Conservation (phyloP, 306 rosid species). For the Bauhinia variegata region DNA sequence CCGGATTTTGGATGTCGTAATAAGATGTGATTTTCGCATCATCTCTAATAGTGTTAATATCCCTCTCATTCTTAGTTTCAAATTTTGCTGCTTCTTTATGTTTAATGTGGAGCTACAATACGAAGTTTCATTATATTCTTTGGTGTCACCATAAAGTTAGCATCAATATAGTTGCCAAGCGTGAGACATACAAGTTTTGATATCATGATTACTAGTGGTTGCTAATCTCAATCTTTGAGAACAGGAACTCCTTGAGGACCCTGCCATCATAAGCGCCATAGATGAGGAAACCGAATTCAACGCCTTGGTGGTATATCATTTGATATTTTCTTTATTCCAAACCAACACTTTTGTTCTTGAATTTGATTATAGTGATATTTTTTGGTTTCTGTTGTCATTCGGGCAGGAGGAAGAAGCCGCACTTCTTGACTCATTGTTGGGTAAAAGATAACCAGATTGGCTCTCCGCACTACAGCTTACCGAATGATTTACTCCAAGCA, state of each 20-base stretch:
- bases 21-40: conserved; percentile 8
- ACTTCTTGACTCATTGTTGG: conserved; percentile 76
- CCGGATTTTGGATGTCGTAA: conserved; percentile 9
- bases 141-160: conserved; percentile 1
- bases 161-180: not conserved
- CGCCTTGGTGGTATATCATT: conserved; percentile 77
- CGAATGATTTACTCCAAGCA: not conserved
- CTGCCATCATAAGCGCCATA: conserved; percentile 69
- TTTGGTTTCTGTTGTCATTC: conserved; percentile 27
- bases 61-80: conserved; percentile 14
- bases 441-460: conserved; percentile 49
- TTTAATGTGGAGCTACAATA: not conserved
- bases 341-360: conserved; percentile 3
- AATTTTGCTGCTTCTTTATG: conserved; percentile 2
- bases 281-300: conserved; percentile 98
- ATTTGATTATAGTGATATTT: conserved; percentile 12
- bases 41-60: conserved; percentile 5
- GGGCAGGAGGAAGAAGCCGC: conserved; percentile 93
- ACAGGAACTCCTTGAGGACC: conserved; percentile 87
- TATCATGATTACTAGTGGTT: conserved; percentile 9
- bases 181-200: conserved; percentile 15
- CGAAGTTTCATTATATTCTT: not conserved
- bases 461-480: conserved; percentile 10
- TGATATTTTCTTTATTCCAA: conserved; percentile 28
- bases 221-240: conserved; percentile 42